Base-by-base conservation (phyloP, 257 asterid species). In the Plantago major region DNA sequence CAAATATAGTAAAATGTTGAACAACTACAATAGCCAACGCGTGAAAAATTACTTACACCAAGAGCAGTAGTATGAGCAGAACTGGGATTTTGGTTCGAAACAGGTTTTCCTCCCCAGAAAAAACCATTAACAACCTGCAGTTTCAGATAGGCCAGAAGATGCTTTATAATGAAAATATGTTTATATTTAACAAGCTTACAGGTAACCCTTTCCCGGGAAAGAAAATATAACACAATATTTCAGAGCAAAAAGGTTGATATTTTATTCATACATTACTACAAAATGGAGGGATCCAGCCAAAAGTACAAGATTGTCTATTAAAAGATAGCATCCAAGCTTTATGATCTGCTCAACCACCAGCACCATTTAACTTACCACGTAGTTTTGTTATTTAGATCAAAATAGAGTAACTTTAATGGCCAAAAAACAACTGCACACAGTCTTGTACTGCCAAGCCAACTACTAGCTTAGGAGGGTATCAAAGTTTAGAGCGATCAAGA, bases 111-210 rank as follows among this genome's bases (percentile, higher is more conserved):
- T 42, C 84, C 85, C 78, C 82, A 83, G 74, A 90, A 87, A 78
- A 90, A 90, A 68, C 96, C 96, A 72, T 90, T 90, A 37, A 85
- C 89, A 62, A 90, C 95, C 97, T 90, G 81, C 76, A 73, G 58
- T 56, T 38, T 30, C 62, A 73, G 54, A 49, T 61, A n/a, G 52
- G 14, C 55, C 3, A 17, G 64, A 57, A 11, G 15, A 51, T 48
- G 30, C 28, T 37, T 43, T 44, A 56, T 55, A 54, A 33, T 38
- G 30, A 47, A 64, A 30, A 60, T 38, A 33, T 13, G 4, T 26
- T 26, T 10, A 10, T 19, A 26, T 53, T 37, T 19, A 53, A 53
- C 58, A 26, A 26, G 58, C 28, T 22, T 50, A 50, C 2, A 50
- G 11, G 22, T 28, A 48, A 14, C 14, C 4, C 16, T 48, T 48